Evolutionary conservation across 805 yeast genomes (phyloP).

Genomic region (Lipomyces yamadae): DNA sequence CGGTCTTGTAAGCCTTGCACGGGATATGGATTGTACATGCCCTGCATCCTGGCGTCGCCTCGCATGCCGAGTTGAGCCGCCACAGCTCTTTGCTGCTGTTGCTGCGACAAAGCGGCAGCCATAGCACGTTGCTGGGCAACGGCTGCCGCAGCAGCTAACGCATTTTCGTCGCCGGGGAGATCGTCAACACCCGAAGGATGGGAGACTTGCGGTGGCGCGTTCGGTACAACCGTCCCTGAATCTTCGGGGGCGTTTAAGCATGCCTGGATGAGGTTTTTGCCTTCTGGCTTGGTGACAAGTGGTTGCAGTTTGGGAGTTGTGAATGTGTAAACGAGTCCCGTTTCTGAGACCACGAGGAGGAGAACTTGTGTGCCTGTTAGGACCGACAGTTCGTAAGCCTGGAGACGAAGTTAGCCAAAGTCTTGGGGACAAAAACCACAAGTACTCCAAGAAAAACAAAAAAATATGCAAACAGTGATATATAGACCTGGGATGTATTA

Average conservation of each 20-base stretch:
- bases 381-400: conserved; percentile 94
- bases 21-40: conserved; percentile 32
- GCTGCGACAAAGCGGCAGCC: conserved; percentile 28
- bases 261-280: conserved; percentile 94
- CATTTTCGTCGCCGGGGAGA: conserved; percentile 23
- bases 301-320: conserved; percentile 99
- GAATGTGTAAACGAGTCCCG: conserved; percentile 97
- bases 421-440: neutral
- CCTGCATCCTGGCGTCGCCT: conserved; percentile 22
- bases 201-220: conserved; percentile 12
- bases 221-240: conserved; percentile 25
- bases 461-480: neutral
- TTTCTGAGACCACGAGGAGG: conserved; percentile 91
- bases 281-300: conserved; percentile 94
- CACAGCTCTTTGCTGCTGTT: conserved; percentile 22
- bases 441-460: neutral
- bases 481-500: neutral
- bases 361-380: conserved; percentile 97
- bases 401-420: neutral
- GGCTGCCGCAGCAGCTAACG: conserved; percentile 19
- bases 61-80: conserved; percentile 29
- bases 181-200: conserved; percentile 28
- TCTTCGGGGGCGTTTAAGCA: conserved; percentile 84
- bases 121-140: conserved; percentile 28
- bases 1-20: conserved; percentile 34